Conservation (phyloP, 2,329 filamentous ascomycete species). For the Neopestalotiopsis rosae region DNA sequence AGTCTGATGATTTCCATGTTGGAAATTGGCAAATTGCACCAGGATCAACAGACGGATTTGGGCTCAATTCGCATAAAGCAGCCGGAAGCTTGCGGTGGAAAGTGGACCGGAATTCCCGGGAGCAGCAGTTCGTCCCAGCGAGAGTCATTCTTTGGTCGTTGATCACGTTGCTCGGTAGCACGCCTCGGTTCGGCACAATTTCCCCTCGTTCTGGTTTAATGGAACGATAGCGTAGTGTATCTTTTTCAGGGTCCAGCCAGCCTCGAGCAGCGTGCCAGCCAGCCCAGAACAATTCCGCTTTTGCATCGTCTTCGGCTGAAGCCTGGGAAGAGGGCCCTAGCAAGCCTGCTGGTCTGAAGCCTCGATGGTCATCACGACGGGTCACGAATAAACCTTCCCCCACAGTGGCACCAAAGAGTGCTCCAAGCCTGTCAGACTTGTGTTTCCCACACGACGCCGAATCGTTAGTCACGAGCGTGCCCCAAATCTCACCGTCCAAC, state of each 20-base stretch:
- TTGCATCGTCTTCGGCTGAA: background rate
- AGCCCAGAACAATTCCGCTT: background rate
- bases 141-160: background rate
- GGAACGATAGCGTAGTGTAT: background rate
- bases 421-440: slow-evolving; percentile 6
- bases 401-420: background rate
- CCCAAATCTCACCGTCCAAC: slow-evolving; percentile 3
- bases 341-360: background rate
- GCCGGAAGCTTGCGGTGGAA: background rate
- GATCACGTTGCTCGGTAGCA: slow-evolving; percentile 6
- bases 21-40: background rate
- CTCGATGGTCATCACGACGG: background rate
- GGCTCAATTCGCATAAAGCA: background rate
- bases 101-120: background rate
- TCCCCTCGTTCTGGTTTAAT: slow-evolving; percentile 9
- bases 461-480: slow-evolving; percentile 11
- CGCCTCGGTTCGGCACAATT: slow-evolving; percentile 10
- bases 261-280: background rate
- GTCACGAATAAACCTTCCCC: background rate
- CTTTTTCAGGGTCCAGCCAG: background rate
- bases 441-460: slow-evolving; percentile 1
- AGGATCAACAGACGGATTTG: background rate
- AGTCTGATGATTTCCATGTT: background rate
- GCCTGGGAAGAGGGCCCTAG: background rate
- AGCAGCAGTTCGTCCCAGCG: background rate